Base-by-base conservation (phyloP, 345 rosid species). In the Aquilaria sinensis region DNA sequence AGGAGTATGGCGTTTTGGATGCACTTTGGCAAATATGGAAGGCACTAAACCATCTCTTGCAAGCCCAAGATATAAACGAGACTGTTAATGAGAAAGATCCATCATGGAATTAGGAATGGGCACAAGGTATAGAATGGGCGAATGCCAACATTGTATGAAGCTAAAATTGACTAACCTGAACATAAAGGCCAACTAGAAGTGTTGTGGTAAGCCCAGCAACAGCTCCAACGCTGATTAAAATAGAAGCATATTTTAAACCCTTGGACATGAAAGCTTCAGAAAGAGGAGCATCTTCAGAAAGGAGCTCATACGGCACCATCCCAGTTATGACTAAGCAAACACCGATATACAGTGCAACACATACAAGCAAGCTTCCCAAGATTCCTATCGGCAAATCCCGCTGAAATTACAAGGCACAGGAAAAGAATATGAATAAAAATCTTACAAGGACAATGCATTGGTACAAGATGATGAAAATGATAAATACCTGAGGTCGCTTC, bases 11-110 rank as follows among this genome's bases (percentile, higher is more conserved):
- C 81, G 80, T 57, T 78, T 80, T 30, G 83, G 85, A 75, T 88
- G 96, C 74, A 94, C 85, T 80, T 74, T 85, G 78, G 96, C 87
- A 78, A 88, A 94, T 58, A 94, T 64, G 43, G 85, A 70, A 75
- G 97, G 99, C 76, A 94, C 80, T 62, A 94, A 80, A 60, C 99
- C 99, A 70, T 90, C 97, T 66, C 99, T 87, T 75, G 96, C 96
- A 68, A 90, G 89, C 61, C 93, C 97, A 65, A 94, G 85, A 77
- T 90, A 90, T 57, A 94, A 74, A 52, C 96, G 85, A 71, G 97
- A 94, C 99, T 94, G 91, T 61, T 57, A 58, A 72, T 13, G 43
- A 60, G 56, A 72, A 78, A 73, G 79, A 45, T 62, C 62, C 34
- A 61, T 71, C 52, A 70, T 37, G 57, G 43, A 37, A 37, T 9